Percentiles rank a stretch among this genome's conserved stretches.
These are phyloP conservation scores for Ophiostoma australiae DNA, from an alignment of 2,329 filamentous ascomycete genomes.

Conservation along the genomic window DNA sequence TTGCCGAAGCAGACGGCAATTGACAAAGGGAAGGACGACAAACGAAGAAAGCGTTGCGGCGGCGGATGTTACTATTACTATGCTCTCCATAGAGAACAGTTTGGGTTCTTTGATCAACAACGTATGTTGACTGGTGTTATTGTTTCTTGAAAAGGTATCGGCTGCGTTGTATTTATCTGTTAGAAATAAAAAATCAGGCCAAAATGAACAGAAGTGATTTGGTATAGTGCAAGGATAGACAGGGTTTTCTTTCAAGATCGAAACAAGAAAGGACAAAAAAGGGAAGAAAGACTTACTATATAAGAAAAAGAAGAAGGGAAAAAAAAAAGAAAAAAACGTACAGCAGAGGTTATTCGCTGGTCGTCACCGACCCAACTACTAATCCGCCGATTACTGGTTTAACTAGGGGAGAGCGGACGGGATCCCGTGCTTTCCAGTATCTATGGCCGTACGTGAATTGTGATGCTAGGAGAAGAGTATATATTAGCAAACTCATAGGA, in stretches of 20 bases:
- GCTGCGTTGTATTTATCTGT: slow-evolving; percentile 7
- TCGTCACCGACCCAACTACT: slow-evolving; percentile 1
- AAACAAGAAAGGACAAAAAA: neutral
- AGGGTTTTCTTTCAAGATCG: neutral
- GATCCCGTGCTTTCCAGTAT: slow-evolving; percentile 1
- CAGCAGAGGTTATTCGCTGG: slow-evolving; percentile 3
- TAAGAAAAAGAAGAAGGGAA: neutral
- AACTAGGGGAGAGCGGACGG: neutral
- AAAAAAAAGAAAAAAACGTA: neutral
- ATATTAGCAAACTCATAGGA: neutral
- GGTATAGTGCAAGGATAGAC: neutral
- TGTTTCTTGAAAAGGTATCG: slow-evolving; percentile 6
- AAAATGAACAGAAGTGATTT: neutral
- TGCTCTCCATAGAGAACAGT: neutral
- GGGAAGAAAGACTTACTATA: neutral
- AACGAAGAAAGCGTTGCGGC: neutral
- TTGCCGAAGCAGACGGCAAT: neutral
- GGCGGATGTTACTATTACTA: neutral
- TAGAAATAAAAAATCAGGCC: neutral
- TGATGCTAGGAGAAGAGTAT: neutral
- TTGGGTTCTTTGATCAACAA: neutral
- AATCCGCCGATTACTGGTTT: neutral
- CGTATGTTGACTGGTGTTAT: neutral
- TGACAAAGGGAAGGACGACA: neutral
- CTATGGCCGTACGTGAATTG: neutral